These are phyloP conservation scores for Aspergillus nomiae DNA, from an alignment of 2,329 filamentous ascomycete species.

Conservation along the genomic window DNA sequence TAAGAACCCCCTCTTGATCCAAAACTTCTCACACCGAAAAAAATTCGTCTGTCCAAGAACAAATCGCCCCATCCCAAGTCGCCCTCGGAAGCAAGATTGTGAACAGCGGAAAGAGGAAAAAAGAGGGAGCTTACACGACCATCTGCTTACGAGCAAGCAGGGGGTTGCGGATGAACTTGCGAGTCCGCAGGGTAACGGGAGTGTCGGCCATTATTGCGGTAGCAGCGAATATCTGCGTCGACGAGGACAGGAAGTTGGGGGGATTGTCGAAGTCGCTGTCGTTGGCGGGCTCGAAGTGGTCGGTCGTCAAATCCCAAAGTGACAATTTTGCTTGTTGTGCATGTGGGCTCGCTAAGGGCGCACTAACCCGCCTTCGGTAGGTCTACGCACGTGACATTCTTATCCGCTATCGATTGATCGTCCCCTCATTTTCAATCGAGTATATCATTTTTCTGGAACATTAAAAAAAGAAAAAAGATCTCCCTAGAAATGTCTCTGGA, in stretches of 20 bases:
- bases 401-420: constrained; percentile 8
- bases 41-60: neutral
- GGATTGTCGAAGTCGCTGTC: constrained; percentile 33
- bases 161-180: constrained; percentile 99
- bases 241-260: constrained; percentile 28
- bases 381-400: constrained; percentile 12
- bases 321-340: constrained; percentile 38
- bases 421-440: neutral
- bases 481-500: constrained; percentile 19
- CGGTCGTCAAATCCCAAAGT: constrained; percentile 12
- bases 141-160: constrained; percentile 99
- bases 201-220: constrained; percentile 81
- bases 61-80: neutral
- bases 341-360: constrained; percentile 47
- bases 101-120: constrained; percentile 14
- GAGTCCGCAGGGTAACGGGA: constrained; percentile 85
- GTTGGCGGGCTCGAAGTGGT: constrained; percentile 31
- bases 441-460: neutral
- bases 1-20: neutral
- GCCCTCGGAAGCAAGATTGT: constrained; percentile 2
- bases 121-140: constrained; percentile 80
- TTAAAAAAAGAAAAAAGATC: neutral
- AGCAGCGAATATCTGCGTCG: constrained; percentile 36
- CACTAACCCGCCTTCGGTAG: constrained; percentile 31
- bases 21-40: neutral